Conservation (phyloP, 164 flowering plant genomes). For the Chimonanthus praecox region DNA sequence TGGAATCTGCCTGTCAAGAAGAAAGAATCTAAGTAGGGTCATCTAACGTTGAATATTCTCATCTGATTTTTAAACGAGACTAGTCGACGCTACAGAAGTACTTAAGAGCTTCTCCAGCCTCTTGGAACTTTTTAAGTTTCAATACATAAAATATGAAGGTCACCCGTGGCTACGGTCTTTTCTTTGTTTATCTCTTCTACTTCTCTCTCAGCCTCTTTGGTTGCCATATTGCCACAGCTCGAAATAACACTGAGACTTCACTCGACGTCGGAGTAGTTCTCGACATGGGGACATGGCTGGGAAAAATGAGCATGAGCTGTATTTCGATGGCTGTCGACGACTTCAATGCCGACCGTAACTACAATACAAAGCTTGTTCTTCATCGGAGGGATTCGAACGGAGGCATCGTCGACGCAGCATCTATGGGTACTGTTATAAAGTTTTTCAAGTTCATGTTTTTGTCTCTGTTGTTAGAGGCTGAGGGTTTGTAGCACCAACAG, state of each 20-base stretch:
- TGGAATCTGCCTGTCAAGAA: no score
- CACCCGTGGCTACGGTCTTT: no score
- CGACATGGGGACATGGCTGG: constrained; percentile 8
- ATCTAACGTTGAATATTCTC: no score
- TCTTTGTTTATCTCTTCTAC: neutral
- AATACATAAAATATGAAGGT: no score
- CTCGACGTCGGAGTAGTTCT: constrained; percentile 15
- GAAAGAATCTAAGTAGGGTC: no score
- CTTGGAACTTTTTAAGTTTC: no score
- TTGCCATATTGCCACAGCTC: neutral
- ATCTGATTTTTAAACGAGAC: no score
- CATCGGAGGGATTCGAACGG: constrained; percentile 5
- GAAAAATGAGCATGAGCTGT: constrained; percentile 8
- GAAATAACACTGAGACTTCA: neutral
- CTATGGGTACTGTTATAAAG: neutral
- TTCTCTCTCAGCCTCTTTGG: neutral
- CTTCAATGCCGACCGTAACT: constrained; percentile 3
- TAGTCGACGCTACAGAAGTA: no score
- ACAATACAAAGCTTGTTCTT: constrained; percentile 4
- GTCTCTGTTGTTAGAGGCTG: no score
- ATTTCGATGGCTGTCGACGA: constrained; percentile 9
- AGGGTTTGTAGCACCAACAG: no score
- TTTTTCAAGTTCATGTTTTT: no score
- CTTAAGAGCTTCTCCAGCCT: no score
- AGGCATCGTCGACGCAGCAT: constrained; percentile 8